These are phyloP conservation scores for Boletellus ananas DNA, from an alignment of 768 basidiomycete species.

Conservation along the genomic window DNA sequence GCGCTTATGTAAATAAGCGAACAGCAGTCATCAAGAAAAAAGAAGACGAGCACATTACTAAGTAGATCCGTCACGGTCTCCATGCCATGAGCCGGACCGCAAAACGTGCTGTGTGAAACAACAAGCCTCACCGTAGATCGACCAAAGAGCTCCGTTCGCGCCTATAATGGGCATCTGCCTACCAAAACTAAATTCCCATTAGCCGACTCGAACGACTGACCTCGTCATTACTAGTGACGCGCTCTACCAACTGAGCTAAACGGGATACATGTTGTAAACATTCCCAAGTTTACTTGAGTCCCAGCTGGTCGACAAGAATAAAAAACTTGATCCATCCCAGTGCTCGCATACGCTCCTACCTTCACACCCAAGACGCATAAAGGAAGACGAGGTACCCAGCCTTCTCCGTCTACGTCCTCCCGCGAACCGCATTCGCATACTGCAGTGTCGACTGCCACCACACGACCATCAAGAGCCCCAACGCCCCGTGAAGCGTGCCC, in stretches of 20 bases:
- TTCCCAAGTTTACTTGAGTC: too few species aligned
- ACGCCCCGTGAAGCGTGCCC: conserved; percentile 67
- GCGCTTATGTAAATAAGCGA: too few species aligned
- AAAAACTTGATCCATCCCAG: not conserved
- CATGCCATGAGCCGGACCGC: too few species aligned
- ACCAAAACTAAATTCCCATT: conserved; percentile 30
- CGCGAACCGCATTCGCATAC: conserved; percentile 40
- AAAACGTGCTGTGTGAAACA: too few species aligned
- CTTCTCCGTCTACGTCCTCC: not conserved
- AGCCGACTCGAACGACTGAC: conserved; percentile 43
- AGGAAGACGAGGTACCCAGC: not conserved
- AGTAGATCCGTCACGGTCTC: too few species aligned
- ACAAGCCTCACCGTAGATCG: too few species aligned
- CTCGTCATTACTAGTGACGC: conserved; percentile 48
- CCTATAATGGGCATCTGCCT: not conserved
- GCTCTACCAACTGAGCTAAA: conserved; percentile 50
- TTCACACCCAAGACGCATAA: not conserved
- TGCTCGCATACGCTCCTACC: not conserved
- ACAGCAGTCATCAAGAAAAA: too few species aligned
- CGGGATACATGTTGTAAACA: conserved; percentile 14
- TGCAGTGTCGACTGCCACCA: conserved; percentile 83
- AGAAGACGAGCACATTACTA: too few species aligned
- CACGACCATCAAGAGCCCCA: conserved; percentile 66
- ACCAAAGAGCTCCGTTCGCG: too few species aligned
- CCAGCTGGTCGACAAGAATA: too few species aligned